phyloP scores from a whole-genome alignment of 2,329 filamentous ascomycete species.

The Pseudomassariella vexata region DNA sequence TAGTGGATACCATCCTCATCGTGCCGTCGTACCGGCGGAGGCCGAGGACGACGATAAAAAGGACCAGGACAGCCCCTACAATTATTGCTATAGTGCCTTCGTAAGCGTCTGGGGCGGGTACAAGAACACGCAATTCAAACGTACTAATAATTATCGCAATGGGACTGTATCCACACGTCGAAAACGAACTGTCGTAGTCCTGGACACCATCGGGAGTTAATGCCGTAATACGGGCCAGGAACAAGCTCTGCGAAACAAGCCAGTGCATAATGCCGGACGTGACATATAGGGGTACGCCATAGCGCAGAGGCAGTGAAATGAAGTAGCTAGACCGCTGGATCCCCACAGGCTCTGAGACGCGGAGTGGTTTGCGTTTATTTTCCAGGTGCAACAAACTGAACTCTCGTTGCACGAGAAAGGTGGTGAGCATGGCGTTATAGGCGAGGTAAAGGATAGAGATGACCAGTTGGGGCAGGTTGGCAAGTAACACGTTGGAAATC shows the following conservation, averaged over 20 bases:
- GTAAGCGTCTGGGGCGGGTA: neutral
- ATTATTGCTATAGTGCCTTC: neutral
- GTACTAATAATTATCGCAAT: constrained; percentile 19
- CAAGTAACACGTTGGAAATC: constrained; percentile 29
- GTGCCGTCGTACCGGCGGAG: constrained; percentile 21
- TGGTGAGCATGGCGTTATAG: constrained; percentile 38
- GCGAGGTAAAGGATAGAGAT: constrained; percentile 39
- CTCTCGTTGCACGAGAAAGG: constrained; percentile 39
- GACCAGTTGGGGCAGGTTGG: constrained; percentile 41
- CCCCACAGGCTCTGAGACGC: constrained; percentile 33
- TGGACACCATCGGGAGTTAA: constrained; percentile 14
- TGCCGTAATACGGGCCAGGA: constrained; percentile 31
- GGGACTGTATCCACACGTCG: constrained; percentile 23
- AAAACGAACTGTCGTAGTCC: constrained; percentile 21
- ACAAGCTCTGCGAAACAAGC: constrained; percentile 41
- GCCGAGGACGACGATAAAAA: neutral
- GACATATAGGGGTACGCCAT: constrained; percentile 31
- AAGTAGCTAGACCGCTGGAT: constrained; percentile 37
- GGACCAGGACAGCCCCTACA: neutral
- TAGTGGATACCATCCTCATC: constrained; percentile 25
- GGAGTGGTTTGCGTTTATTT: constrained; percentile 26
- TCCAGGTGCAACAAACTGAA: constrained; percentile 31
- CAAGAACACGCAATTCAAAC: constrained; percentile 1
- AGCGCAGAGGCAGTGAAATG: constrained; percentile 38
- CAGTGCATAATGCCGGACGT: constrained; percentile 36